Evolutionary conservation across 495 filamentous ascomycete genomes (phyloP), one percentile per base, ranked within the genome.

Genomic region (Penicillium angulare): DNA sequence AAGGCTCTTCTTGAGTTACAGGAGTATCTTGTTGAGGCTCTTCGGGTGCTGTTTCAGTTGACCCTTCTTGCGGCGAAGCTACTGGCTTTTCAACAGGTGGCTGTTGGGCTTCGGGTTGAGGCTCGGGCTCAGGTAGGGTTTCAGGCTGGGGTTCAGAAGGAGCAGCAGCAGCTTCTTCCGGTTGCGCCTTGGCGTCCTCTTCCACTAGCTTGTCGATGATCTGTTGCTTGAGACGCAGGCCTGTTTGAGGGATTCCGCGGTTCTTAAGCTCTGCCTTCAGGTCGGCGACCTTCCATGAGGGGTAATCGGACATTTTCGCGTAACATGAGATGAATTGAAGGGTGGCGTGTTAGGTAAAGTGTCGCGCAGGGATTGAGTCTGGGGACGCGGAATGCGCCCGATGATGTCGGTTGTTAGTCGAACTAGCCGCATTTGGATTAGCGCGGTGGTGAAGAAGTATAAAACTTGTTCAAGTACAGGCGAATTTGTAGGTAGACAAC

Each of bases 201-300:
- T 79, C 75, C 3, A 62, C 39, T n/a, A 81, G 48, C 46, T 67
- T 68, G 46, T 78, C 72, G 43, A 81, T 65, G 27, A 75, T 68
- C 5, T 77, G 60, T 41, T 76, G 71, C 53, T 77, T 77, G n/a
- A 76, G 62, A 41, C 77, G 69, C 27, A 79, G 63, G 3, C 76
- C 76, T 15, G 78, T 77, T 50, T 76, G 76, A 23, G 77, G 66
- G 45, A 81, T 71, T 39, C 71, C 73, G 47, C 76, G 78, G 43
- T 61, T 73, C 52, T 76, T 77, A 50, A 79, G 66, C 60, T 81
- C 76, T 17, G 74, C 72, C 59, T 78, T 79, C 46, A 81, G 59
- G 35, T 79, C 77, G n/a, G 70, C 66, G 32, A 81, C 78, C 53
- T 79, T 81, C 67, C 67, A 71, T 52, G 75, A 77, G 23, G 69